Percentiles rank a stretch among this genome's conserved stretches.
Conservation (phyloP, 208 protist species). For the Zelonia costaricensis region DNA sequence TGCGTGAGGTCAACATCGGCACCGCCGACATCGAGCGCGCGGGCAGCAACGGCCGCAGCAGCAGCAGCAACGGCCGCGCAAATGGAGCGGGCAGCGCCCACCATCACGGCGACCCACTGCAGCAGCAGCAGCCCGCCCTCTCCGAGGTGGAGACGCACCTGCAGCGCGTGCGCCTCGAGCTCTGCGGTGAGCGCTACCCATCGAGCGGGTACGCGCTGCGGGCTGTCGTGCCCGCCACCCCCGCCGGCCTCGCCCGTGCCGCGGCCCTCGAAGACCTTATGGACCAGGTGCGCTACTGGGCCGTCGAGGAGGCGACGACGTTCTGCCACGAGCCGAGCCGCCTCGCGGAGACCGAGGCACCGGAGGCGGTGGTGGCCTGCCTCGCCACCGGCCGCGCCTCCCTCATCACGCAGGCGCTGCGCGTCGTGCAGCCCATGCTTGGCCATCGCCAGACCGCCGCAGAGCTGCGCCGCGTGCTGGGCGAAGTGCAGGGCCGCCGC, state of each 20-base stretch:
- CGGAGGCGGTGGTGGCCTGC: constrained; percentile 50
- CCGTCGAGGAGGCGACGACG: constrained; percentile 59
- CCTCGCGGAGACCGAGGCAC: constrained; percentile 57
- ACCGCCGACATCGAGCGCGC: constrained; percentile 16
- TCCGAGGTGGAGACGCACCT: constrained; percentile 26
- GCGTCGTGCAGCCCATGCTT: constrained; percentile 42
- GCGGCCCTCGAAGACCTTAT: constrained; percentile 42
- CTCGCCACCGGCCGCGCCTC: constrained; percentile 41
- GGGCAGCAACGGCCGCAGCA: neutral
- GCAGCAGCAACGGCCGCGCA: neutral
- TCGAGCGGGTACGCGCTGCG: constrained; percentile 13
- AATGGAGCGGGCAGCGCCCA: no score
- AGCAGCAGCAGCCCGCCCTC: constrained; percentile 13
- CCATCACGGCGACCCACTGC: no score
- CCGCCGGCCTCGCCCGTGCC: constrained; percentile 40
- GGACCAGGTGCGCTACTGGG: constrained; percentile 72
- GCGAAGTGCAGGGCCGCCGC: neutral
- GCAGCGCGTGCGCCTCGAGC: constrained; percentile 20
- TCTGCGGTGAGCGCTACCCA: constrained; percentile 18
- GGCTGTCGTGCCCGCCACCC: constrained; percentile 15
- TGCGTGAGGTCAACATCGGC: constrained; percentile 44
- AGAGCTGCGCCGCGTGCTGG: constrained; percentile 43
- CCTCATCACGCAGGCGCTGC: constrained; percentile 46
- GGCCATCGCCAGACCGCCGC: constrained; percentile 49
- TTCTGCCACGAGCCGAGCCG: constrained; percentile 52